Percentiles rank a stretch among this genome's conserved stretches.
Evolutionary conservation across 2,329 filamentous ascomycete species (phyloP).

Genomic region (Tolypocladium paradoxum): DNA sequence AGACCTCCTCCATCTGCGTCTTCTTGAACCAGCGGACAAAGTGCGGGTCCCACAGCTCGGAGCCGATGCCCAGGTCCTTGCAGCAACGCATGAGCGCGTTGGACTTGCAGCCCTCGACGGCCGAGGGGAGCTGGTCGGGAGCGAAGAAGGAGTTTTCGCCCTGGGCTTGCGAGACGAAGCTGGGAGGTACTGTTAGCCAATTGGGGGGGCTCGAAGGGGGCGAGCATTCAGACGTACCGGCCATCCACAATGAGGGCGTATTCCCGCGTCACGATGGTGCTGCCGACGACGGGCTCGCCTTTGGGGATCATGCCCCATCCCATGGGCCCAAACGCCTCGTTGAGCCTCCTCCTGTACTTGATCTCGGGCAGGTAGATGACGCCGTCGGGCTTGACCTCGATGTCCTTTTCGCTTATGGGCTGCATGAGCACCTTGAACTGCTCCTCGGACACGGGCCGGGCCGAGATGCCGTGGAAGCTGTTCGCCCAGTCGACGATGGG

Average conservation of each 20-base stretch:
- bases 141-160: slow-evolving; percentile 93
- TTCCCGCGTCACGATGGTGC: slow-evolving; percentile 73
- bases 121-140: slow-evolving; percentile 81
- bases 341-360: slow-evolving; percentile 88
- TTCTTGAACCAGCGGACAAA: slow-evolving; percentile 79
- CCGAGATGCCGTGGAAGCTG: slow-evolving; percentile 71
- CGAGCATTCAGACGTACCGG: slow-evolving; percentile 44
- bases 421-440: slow-evolving; percentile 57
- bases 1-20: slow-evolving; percentile 64
- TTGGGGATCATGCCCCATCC: slow-evolving; percentile 90
- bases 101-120: slow-evolving; percentile 93
- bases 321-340: slow-evolving; percentile 84
- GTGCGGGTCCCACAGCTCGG: slow-evolving; percentile 90
- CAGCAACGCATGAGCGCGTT: slow-evolving; percentile 97
- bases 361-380: slow-evolving; percentile 96
- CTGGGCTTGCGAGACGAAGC: slow-evolving; percentile 82
- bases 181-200: slow-evolving; percentile 24
- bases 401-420: slow-evolving; percentile 59
- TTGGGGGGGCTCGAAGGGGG: neutral
- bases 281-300: slow-evolving; percentile 75
- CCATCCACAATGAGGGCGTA: slow-evolving; percentile 86
- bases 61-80: slow-evolving; percentile 91
- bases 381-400: slow-evolving; percentile 96
- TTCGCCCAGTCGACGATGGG: slow-evolving; percentile 61
- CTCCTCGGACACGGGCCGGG: slow-evolving; percentile 59